These are phyloP conservation scores for Agastache rugosa DNA, from an alignment of 257 asterid species.

Conservation along the genomic window DNA sequence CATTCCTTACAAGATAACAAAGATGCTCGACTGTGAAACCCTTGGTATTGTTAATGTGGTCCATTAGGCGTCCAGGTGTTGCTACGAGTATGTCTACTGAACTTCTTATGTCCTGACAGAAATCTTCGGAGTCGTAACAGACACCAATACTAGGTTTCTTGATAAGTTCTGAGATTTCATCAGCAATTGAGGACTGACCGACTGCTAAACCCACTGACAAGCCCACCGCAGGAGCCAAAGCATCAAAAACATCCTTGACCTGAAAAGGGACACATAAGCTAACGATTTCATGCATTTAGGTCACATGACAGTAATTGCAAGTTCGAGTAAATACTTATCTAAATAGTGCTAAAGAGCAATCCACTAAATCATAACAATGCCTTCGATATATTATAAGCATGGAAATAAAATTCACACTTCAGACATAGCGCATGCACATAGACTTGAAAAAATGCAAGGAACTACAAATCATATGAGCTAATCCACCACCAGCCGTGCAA, in stretches of 20 bases:
- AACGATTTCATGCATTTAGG: background rate
- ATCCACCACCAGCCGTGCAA: background rate
- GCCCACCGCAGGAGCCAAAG: constrained; percentile 92
- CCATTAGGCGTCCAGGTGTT: constrained; percentile 96
- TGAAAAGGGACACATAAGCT: constrained; percentile 37
- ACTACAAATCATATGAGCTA: background rate
- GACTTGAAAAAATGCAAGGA: background rate
- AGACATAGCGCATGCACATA: background rate
- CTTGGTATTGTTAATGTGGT: constrained; percentile 83
- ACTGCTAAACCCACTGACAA: constrained; percentile 95
- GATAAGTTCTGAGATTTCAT: constrained; percentile 82
- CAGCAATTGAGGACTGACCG: constrained; percentile 92
- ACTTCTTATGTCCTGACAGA: constrained; percentile 53
- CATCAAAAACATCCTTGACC: constrained; percentile 87
- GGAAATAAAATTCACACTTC: background rate
- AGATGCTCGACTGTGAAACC: constrained; percentile 95
- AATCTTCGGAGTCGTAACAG: constrained; percentile 59
- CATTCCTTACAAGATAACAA: constrained; percentile 80
- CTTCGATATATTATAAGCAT: background rate
- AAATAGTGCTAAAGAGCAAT: background rate
- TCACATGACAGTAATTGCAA: background rate
- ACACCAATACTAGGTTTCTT: constrained; percentile 60
- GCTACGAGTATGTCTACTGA: constrained; percentile 93
- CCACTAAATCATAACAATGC: background rate
- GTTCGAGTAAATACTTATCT: background rate